Evolutionary conservation across 2,329 filamentous ascomycete genomes (phyloP), one percentile per base, ranked within the genome.

Genomic region (Escovopsis weberi): DNA sequence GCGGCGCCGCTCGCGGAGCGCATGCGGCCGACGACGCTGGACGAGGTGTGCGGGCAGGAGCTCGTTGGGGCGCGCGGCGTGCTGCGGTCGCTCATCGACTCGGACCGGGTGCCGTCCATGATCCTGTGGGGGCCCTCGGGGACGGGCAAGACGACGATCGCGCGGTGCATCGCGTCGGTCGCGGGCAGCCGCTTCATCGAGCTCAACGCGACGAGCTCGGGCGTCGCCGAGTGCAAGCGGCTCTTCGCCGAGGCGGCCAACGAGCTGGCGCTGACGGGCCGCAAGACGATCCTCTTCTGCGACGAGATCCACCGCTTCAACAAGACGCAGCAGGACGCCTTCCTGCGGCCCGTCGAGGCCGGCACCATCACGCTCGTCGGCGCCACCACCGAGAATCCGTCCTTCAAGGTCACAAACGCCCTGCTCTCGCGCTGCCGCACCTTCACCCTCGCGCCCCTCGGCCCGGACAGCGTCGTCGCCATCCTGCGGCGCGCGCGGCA

Each of bases 341-440:
- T 96, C 52, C 68, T 98, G 2, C 85, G 82, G 12, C 89, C 89
- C 0, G 89, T 96, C 19, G 91, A 98, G 62, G 80, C 80, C 1
- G 91, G 91, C 6, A 83, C 84, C 26, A 81, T 98, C 50, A 95
- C 85, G 0, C 69, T 98, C 28, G 91, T 96, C 47, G 91, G 88
- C 10, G 91, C 91, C 6, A 98, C 91, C 4, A 98, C 91, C 0
- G 91, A 98, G 61, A 98, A 98, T 51, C 91, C 91, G 0, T 89
- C 82, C 4, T 96, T 96, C 68, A 89, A 93, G 55, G 78, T 98
- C 36, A 84, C 91, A 52, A 81, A 78, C 49, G 89, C 91, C 2
- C 69, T 98, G 43, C 69, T 96, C 3, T 94, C 85, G 23, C 75
- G 91, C 38, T 96, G 89, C 61, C 75, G 91, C 26, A 94, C 86